These are phyloP conservation scores for Diaporthe humulicola DNA, from an alignment of 2,329 filamentous ascomycete species.

Conservation along the genomic window DNA sequence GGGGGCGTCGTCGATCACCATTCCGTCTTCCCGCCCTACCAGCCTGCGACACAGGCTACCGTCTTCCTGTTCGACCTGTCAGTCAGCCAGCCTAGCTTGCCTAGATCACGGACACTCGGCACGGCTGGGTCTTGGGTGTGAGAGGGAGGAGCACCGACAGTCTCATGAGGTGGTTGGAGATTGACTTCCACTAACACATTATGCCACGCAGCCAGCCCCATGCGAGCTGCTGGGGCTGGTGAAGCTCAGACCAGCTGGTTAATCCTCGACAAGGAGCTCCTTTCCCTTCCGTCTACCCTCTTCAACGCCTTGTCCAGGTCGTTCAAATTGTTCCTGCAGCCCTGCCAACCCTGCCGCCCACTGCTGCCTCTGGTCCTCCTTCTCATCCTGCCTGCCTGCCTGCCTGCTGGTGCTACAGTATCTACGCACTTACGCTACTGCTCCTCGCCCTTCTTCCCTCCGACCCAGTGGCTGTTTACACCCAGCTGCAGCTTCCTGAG, in stretches of 20 bases:
- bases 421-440: conserved; percentile 23
- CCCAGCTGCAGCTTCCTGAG: conserved; percentile 57
- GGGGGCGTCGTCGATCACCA: conserved; percentile 26
- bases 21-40: conserved; percentile 2
- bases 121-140: background rate
- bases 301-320: conserved; percentile 6
- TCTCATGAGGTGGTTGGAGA: conserved; percentile 14
- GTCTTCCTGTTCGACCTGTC: background rate
- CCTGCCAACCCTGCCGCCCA: background rate
- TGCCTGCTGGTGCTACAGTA: conserved; percentile 7
- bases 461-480: conserved; percentile 62
- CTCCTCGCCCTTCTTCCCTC: conserved; percentile 45
- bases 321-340: conserved; percentile 18
- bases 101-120: background rate
- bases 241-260: conserved; percentile 18
- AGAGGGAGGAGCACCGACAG: background rate
- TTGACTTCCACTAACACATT: conserved; percentile 33
- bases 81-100: background rate
- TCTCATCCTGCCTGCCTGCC: background rate
- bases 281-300: background rate
- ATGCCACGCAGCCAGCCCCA: conserved; percentile 34
- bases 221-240: conserved; percentile 23
- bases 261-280: too few species aligned
- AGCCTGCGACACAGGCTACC: background rate
- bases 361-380: background rate